Percentiles rank a stretch among this genome's conserved stretches.
Conservation (phyloP, 164 flowering plant species). For the Warburgia ugandensis region DNA sequence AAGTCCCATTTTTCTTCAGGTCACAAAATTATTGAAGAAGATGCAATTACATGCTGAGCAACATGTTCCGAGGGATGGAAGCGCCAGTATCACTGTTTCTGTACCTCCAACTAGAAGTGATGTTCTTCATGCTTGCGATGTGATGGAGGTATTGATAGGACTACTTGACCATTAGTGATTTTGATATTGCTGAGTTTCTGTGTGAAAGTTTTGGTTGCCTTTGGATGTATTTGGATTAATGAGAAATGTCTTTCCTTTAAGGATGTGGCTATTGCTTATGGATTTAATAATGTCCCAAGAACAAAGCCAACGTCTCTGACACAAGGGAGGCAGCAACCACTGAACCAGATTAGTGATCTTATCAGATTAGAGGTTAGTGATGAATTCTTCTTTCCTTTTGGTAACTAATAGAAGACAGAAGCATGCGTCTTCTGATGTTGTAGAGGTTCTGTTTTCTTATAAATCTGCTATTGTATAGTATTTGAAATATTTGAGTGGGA, state of each 20-base stretch:
- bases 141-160: slow-evolving; percentile 68
- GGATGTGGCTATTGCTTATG: slow-evolving; percentile 91
- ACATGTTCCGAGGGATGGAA: slow-evolving; percentile 31
- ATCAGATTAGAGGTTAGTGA: slow-evolving; percentile 70
- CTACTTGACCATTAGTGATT: background rate
- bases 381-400: background rate
- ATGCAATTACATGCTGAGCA: slow-evolving; percentile 77
- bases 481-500: too few species aligned
- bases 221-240: background rate
- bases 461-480: too few species aligned
- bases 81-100: slow-evolving; percentile 40
- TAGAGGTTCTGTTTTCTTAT: background rate
- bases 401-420: background rate
- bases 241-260: slow-evolving; percentile 5
- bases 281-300: slow-evolving; percentile 65
- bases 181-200: background rate
- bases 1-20: slow-evolving; percentile 25
- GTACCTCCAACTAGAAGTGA: slow-evolving; percentile 98
- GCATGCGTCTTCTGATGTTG: background rate
- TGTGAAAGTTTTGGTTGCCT: background rate
- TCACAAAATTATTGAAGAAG: slow-evolving; percentile 49
- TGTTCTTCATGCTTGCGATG: slow-evolving; percentile 93
- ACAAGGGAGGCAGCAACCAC: slow-evolving; percentile 37
- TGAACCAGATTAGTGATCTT: slow-evolving; percentile 69
- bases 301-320: slow-evolving; percentile 50